Evolutionary conservation across 305 asterid genomes (phyloP).

Genomic region (Solanum hybrid): DNA sequence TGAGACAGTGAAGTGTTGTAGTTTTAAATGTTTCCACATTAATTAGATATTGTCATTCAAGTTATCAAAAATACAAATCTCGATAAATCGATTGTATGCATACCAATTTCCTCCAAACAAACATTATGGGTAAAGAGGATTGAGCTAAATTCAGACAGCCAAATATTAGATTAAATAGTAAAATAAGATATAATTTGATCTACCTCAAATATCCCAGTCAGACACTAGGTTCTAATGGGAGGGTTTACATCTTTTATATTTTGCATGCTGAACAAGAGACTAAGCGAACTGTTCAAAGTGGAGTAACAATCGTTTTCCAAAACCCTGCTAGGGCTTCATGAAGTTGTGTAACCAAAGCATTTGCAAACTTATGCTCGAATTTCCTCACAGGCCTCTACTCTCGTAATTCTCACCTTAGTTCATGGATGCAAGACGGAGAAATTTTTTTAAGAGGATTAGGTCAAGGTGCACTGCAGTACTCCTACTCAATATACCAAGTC

Average conservation of each 20-base stretch:
- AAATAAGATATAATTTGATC: not conserved
- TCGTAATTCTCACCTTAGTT: not conserved
- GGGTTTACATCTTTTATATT: not conserved
- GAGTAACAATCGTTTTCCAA: not conserved
- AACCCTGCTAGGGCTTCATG: not conserved
- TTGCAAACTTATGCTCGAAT: not conserved
- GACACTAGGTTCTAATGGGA: not conserved
- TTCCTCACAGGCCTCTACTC: not conserved
- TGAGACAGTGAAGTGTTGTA: not conserved
- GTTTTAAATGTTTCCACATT: not conserved
- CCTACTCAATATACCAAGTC: not conserved
- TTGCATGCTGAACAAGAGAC: not conserved
- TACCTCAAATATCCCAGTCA: not conserved
- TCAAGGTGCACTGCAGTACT: not conserved
- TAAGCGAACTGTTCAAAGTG: not conserved
- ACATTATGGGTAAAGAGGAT: not conserved
- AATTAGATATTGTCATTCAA: not conserved
- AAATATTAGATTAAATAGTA: not conserved
- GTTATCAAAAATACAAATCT: not conserved
- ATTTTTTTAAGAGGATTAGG: not conserved
- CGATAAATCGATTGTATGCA: not conserved
- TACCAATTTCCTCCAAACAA: not conserved
- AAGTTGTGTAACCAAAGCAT: not conserved
- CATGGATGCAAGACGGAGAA: not conserved
- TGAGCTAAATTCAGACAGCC: not conserved